phyloP scores from a whole-genome alignment of 345 rosid genomes.

The Eucalyptus paniculata region DNA sequence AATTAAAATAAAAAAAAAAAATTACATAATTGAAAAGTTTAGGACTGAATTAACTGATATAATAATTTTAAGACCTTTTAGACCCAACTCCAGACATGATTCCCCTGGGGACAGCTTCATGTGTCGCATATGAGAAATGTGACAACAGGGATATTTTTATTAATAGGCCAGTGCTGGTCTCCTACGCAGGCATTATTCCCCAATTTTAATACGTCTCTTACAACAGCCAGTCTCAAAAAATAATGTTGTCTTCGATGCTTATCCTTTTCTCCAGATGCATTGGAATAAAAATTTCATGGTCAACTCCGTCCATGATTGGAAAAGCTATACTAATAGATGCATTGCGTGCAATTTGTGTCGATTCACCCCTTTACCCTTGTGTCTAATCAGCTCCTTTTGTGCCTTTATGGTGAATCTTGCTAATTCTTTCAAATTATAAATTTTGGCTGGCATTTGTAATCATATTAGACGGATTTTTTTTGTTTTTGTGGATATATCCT shows the following conservation, averaged over 20 bases:
- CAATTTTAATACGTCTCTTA: background rate
- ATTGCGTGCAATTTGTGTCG: background rate
- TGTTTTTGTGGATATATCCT: background rate
- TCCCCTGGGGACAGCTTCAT: background rate
- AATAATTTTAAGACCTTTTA: background rate
- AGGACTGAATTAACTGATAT: fast-evolving
- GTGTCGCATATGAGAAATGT: background rate
- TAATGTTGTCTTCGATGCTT: background rate
- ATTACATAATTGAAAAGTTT: background rate
- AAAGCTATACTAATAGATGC: background rate
- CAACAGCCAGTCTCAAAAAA: background rate
- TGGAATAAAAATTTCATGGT: background rate
- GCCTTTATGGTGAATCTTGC: background rate
- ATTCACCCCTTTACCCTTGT: background rate
- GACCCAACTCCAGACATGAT: background rate
- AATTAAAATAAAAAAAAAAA: background rate
- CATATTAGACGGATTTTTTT: background rate
- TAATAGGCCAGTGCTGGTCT: background rate
- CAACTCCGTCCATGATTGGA: background rate
- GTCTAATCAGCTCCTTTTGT: background rate
- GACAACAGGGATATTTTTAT: background rate
- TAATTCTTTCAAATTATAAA: background rate
- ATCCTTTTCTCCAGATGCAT: background rate
- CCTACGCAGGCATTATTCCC: background rate
- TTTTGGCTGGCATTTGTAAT: background rate